Percentiles rank a stretch among this genome's conserved stretches.
Evolutionary conservation across 441 rosid species (phyloP).

Genomic region (Brassica hybrid): DNA sequence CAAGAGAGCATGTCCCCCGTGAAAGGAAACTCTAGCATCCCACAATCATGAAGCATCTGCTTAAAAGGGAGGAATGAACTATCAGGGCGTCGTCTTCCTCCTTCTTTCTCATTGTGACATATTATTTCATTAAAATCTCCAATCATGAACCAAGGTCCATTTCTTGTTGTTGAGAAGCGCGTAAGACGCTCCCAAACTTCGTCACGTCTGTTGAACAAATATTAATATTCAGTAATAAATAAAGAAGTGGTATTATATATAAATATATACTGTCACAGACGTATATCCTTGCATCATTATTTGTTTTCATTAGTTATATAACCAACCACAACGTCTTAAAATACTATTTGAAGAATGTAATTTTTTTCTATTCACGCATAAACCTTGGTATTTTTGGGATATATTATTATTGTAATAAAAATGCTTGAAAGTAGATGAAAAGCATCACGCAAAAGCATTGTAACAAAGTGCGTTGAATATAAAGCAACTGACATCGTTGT

Average conservation of each 20-base stretch:
- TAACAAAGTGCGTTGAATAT: not conserved
- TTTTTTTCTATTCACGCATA: not conserved
- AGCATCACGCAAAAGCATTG: not conserved
- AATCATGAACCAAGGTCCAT: no score
- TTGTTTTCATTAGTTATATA: not conserved
- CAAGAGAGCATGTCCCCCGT: no score
- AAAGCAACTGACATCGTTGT: slow-evolving; percentile 9
- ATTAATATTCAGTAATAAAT: not conserved
- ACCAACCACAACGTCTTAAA: slow-evolving; percentile 18
- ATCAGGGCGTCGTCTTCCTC: no score
- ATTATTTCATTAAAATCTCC: no score
- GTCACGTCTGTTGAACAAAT: not conserved
- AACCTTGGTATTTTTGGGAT: slow-evolving; percentile 4
- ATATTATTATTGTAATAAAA: not conserved
- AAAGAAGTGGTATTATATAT: not conserved
- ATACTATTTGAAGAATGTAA: not conserved
- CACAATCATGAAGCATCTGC: no score
- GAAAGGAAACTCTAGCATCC: no score
- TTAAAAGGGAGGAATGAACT: no score
- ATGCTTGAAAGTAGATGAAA: slow-evolving; percentile 8
- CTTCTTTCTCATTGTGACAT: no score
- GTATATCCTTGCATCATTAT: slow-evolving; percentile 10
- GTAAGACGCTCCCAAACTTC: no score
- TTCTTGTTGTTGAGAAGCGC: no score
- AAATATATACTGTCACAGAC: not conserved